Conservation (phyloP, 805 yeast genomes). For the Tetrapisispora nanseiensis region DNA sequence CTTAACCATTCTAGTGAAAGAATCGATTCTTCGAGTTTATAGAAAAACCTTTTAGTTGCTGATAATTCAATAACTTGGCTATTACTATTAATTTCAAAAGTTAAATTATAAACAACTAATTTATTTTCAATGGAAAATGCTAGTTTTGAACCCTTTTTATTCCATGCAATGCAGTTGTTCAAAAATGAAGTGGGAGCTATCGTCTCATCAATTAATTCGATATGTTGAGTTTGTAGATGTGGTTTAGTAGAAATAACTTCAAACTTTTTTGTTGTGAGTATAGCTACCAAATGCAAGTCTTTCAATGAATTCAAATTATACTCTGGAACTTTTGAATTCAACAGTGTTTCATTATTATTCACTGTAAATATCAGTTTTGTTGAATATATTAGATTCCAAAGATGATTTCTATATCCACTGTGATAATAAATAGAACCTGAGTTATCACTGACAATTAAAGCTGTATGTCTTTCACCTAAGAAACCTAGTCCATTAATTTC, state of each 20-base stretch:
- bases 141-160: conserved; percentile 5
- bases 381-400: conserved; percentile 20
- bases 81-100: no score
- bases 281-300: conserved; percentile 14
- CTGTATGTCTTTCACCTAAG: conserved; percentile 44
- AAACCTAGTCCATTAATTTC: conserved; percentile 38
- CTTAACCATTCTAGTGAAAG: conserved; percentile 21
- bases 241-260: conserved; percentile 12
- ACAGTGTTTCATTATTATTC: conserved; percentile 9
- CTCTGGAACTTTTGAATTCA: conserved; percentile 9
- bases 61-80: neutral
- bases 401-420: conserved; percentile 42
- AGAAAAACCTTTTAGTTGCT: neutral
- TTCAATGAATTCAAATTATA: neutral
- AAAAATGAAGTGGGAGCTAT: neutral
- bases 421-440: conserved; percentile 54
- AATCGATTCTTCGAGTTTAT: conserved; percentile 9
- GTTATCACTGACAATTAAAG: conserved; percentile 44
- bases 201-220: conserved; percentile 4
- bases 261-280: conserved; percentile 16
- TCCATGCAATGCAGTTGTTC: conserved; percentile 4
- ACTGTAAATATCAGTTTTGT: conserved; percentile 12
- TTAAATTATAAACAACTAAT: conserved; percentile 5
- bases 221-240: conserved; percentile 6
- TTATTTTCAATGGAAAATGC: conserved; percentile 14